phyloP scores from a whole-genome alignment of 2,329 filamentous ascomycete species.

The Colletotrichum endophyticum region DNA sequence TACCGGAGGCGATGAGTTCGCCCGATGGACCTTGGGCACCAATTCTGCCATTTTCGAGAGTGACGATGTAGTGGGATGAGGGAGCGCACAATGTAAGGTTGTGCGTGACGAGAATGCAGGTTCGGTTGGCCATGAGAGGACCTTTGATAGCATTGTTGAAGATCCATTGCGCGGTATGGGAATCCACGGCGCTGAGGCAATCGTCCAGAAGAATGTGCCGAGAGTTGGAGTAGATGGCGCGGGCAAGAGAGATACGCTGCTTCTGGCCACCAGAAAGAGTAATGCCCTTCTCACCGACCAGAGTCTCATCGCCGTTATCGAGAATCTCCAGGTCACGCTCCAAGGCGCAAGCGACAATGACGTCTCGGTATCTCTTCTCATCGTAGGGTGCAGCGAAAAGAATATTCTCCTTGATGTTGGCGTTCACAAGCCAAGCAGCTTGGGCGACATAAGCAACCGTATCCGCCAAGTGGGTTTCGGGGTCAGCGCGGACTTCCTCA shows the following conservation, averaged over 20 bases:
- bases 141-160: slow-evolving; percentile 92
- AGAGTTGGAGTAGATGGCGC: slow-evolving; percentile 95
- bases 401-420: slow-evolving; percentile 95
- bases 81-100: slow-evolving; percentile 90
- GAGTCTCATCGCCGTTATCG: slow-evolving; percentile 88
- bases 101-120: slow-evolving; percentile 95
- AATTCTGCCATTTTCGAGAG: slow-evolving; percentile 87
- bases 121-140: slow-evolving; percentile 84
- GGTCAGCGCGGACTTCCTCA: slow-evolving; percentile 82
- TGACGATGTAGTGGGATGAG: slow-evolving; percentile 78
- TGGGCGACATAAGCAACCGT: slow-evolving; percentile 97
- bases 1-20: slow-evolving; percentile 85
- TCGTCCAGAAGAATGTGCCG: slow-evolving; percentile 92
- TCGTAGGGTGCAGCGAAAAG: slow-evolving; percentile 84
- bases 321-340: slow-evolving; percentile 92
- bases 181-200: slow-evolving; percentile 94
- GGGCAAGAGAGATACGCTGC: slow-evolving; percentile 94
- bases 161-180: slow-evolving; percentile 97
- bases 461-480: slow-evolving; percentile 85
- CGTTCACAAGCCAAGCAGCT: slow-evolving; percentile 96
- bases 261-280: slow-evolving; percentile 97
- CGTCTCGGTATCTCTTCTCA: slow-evolving; percentile 81
- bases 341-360: slow-evolving; percentile 88
- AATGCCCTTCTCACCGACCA: slow-evolving; percentile 97
- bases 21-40: slow-evolving; percentile 76